Percentiles rank a stretch among this genome's conserved stretches.
These are phyloP conservation scores for Magnaporthales sp. DNA, from an alignment of 2,329 filamentous ascomycete genomes.

Conservation along the genomic window DNA sequence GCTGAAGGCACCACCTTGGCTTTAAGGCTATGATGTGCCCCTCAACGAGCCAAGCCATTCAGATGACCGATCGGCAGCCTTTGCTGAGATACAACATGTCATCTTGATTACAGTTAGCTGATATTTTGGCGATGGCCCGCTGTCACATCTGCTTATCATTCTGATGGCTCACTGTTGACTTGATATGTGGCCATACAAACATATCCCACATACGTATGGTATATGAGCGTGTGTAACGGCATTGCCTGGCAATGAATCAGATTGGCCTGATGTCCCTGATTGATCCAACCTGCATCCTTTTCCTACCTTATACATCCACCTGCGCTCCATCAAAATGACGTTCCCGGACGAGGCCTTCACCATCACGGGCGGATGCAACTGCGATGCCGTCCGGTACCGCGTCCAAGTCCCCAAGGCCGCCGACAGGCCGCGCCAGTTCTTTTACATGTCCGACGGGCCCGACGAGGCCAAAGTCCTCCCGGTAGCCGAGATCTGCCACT, in stretches of 20 bases:
- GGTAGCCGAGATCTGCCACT: not conserved
- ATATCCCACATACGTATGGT: not conserved
- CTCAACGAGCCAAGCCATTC: not conserved
- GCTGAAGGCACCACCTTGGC: too few relatives aligned
- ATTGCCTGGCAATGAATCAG: not conserved
- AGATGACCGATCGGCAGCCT: too few relatives aligned
- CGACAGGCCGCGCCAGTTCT: conserved; percentile 7
- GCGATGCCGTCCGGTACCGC: conserved; percentile 17
- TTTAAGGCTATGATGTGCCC: too few relatives aligned
- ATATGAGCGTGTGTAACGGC: not conserved
- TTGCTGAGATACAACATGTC: too few relatives aligned
- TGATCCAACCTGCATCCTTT: not conserved
- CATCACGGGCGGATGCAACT: conserved; percentile 18
- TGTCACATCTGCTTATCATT: not conserved
- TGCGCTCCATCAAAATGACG: conserved; percentile 5
- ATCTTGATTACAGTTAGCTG: too few relatives aligned
- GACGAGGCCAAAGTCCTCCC: not conserved
- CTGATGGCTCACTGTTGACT: not conserved
- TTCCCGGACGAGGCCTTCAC: conserved; percentile 14
- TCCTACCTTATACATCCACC: too few relatives aligned
- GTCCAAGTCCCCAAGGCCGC: conserved; percentile 12
- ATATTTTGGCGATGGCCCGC: not conserved
- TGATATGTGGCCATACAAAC: not conserved
- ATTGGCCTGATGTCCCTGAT: not conserved
- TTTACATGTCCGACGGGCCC: not conserved